Conservation (phyloP, 2,329 filamentous ascomycete genomes). For the Alternaria alternata region DNA sequence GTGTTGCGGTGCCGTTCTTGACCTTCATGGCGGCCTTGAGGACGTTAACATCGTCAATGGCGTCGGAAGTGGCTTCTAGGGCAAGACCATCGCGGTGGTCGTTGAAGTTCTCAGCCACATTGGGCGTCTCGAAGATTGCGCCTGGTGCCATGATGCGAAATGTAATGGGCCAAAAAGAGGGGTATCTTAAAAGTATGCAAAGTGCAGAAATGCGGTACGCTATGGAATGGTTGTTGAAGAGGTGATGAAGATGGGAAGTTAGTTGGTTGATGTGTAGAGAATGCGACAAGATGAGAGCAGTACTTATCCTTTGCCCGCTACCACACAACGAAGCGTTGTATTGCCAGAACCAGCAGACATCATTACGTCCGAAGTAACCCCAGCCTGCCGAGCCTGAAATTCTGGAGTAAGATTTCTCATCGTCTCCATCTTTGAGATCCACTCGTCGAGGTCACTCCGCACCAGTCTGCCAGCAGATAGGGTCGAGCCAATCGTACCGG, state of each 20-base stretch:
- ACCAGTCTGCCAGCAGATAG: constrained; percentile 2
- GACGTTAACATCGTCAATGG: constrained; percentile 68
- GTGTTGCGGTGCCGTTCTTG: constrained; percentile 56
- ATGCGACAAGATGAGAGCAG: constrained; percentile 14
- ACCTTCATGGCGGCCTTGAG: constrained; percentile 64
- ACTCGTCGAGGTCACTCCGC: constrained; percentile 26
- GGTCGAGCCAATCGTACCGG: constrained; percentile 20
- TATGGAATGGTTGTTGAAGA: constrained; percentile 8
- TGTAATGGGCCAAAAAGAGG: constrained; percentile 12
- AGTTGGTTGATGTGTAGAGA: constrained; percentile 9
- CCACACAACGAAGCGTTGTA: constrained; percentile 11
- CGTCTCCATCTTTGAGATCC: constrained; percentile 28
- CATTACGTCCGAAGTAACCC: constrained; percentile 23
- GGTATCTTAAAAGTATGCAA: constrained; percentile 27
- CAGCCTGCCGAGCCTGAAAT: constrained; percentile 37
- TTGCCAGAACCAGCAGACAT: constrained; percentile 16
- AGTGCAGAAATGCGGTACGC: background rate
- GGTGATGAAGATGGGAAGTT: constrained; percentile 6
- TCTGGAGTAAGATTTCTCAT: constrained; percentile 26
- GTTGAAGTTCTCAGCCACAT: constrained; percentile 55
- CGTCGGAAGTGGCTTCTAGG: constrained; percentile 66
- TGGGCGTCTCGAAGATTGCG: constrained; percentile 54
- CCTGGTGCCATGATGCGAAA: constrained; percentile 55
- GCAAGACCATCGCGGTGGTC: constrained; percentile 64
- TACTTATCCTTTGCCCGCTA: constrained; percentile 34